Percentiles rank a stretch among this genome's conserved stretches.
These are phyloP conservation scores for Eucalyptus urophylla DNA, from an alignment of 345 rosid genomes.

Conservation along the genomic window DNA sequence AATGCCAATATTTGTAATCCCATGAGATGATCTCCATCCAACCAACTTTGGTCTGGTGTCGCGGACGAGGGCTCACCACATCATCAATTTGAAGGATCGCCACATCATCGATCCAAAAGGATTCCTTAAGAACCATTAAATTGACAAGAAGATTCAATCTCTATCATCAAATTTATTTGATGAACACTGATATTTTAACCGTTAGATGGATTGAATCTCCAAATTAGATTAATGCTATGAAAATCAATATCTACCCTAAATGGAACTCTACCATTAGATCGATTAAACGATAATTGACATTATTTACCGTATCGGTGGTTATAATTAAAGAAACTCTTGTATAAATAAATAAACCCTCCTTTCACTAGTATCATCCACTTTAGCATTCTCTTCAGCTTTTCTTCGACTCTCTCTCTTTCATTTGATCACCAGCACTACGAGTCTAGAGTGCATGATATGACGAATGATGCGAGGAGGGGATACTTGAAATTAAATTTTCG, in stretches of 20 bases:
- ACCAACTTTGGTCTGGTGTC: background rate
- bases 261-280: no score
- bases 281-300: background rate
- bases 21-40: background rate
- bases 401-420: background rate
- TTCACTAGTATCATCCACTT: background rate
- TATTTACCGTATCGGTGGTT: no score
- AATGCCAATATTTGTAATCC: background rate
- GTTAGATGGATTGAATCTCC: accelerated
- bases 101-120: background rate
- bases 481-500: background rate
- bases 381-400: background rate
- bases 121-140: background rate
- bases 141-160: accelerated
- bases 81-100: background rate
- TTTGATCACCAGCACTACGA: background rate
- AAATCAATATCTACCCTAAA: background rate
- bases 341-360: background rate
- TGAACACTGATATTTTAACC: accelerated
- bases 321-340: background rate
- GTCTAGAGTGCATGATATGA: background rate
- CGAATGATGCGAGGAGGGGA: background rate
- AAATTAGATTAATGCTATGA: background rate
- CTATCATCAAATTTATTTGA: background rate
- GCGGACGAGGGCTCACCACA: background rate